phyloP scores from a whole-genome alignment of 441 rosid genomes.

The Jatropha podagrica region DNA sequence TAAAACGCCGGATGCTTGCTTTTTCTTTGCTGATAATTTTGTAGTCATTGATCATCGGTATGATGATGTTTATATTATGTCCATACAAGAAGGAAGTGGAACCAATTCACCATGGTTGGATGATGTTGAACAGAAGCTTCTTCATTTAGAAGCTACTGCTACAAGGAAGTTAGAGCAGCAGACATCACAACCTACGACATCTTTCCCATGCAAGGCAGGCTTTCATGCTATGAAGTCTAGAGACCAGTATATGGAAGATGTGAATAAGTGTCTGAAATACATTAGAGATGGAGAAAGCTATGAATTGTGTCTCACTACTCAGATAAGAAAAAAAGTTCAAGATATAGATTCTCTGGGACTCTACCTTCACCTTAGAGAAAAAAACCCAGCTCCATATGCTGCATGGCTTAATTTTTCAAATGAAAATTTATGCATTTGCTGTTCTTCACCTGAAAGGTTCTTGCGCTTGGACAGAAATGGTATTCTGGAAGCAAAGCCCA shows the following conservation, averaged over 20 bases:
- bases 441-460: constrained; percentile 97
- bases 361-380: constrained; percentile 79
- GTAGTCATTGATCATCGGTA: constrained; percentile 67
- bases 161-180: constrained; percentile 31
- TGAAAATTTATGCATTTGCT: constrained; percentile 68
- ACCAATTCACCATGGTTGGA: constrained; percentile 55
- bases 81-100: constrained; percentile 49
- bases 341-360: constrained; percentile 68
- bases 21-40: constrained; percentile 80
- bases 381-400: constrained; percentile 93
- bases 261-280: constrained; percentile 63
- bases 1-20: constrained; percentile 83
- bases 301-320: constrained; percentile 94
- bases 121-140: constrained; percentile 62
- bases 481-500: constrained; percentile 80
- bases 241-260: constrained; percentile 67
- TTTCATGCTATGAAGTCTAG: constrained; percentile 66
- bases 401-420: constrained; percentile 89
- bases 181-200: constrained; percentile 19
- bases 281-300: constrained; percentile 98
- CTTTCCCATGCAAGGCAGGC: constrained; percentile 36
- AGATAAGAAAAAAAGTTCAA: constrained; percentile 51
- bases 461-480: constrained; percentile 70
- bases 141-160: constrained; percentile 38
- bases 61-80: constrained; percentile 73